Evolutionary conservation across 2,329 filamentous ascomycete genomes (phyloP).

Genomic region (Lachnellula suecica): DNA sequence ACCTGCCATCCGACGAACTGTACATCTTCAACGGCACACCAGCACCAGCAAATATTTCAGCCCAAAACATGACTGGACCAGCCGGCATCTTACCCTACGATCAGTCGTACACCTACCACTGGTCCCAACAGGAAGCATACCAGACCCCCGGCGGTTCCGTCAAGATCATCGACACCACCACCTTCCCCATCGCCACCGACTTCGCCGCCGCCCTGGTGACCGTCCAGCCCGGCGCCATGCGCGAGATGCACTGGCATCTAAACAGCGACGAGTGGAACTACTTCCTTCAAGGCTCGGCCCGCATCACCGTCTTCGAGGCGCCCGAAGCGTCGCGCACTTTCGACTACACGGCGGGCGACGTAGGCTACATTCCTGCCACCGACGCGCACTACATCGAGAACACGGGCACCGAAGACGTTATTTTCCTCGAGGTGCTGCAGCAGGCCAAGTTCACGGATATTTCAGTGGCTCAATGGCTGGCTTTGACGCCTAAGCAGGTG

Average conservation of each 20-base stretch:
- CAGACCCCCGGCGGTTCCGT: conserved; percentile 54
- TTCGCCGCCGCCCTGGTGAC: conserved; percentile 58
- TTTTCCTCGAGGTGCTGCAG: conserved; percentile 60
- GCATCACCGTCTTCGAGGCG: conserved; percentile 55
- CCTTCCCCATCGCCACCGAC: conserved; percentile 54
- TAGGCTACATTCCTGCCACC: conserved; percentile 56
- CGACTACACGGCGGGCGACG: conserved; percentile 45
- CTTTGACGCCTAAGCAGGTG: conserved; percentile 35
- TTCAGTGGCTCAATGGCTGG: conserved; percentile 57
- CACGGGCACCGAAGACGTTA: conserved; percentile 53
- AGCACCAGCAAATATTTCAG: conserved; percentile 42
- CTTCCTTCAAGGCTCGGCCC: conserved; percentile 55
- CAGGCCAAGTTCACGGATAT: conserved; percentile 44
- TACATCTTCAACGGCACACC: conserved; percentile 54
- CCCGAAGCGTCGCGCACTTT: conserved; percentile 41
- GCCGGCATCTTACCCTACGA: conserved; percentile 40
- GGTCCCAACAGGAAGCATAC: conserved; percentile 43
- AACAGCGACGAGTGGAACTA: conserved; percentile 61
- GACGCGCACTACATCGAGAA: conserved; percentile 62
- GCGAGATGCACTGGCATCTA: conserved; percentile 65
- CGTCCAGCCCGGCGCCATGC: conserved; percentile 61
- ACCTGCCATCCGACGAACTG: conserved; percentile 45
- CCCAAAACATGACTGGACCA: conserved; percentile 45
- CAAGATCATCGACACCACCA: conserved; percentile 57
- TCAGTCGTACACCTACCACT: conserved; percentile 48